Conservation (phyloP, 306 rosid genomes). For the Psophocarpus tetragonolobus region DNA sequence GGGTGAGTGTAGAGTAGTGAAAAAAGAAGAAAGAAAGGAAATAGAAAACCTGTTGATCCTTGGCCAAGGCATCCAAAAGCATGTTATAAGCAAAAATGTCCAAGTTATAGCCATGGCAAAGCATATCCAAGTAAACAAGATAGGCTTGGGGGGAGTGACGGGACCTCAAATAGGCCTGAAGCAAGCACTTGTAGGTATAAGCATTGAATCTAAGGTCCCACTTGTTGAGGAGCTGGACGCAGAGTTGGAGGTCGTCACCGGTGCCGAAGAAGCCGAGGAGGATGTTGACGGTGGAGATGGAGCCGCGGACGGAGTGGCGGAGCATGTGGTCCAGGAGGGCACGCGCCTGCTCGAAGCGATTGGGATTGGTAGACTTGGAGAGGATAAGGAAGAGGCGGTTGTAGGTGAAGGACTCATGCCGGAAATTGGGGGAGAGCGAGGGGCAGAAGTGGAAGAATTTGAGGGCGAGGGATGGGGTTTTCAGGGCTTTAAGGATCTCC, state of each 20-base stretch:
- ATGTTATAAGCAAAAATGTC: conserved; percentile 80
- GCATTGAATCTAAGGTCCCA: conserved; percentile 73
- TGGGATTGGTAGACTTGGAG: conserved; percentile 64
- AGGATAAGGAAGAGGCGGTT: conserved; percentile 80
- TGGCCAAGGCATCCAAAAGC: conserved; percentile 82
- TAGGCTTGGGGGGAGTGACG: conserved; percentile 54
- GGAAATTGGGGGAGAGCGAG: conserved; percentile 61
- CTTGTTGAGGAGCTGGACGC: conserved; percentile 64
- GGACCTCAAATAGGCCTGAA: conserved; percentile 81
- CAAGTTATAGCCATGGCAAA: conserved; percentile 54
- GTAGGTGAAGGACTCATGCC: conserved; percentile 74
- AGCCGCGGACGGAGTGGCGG: conserved; percentile 48
- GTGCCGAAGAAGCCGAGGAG: conserved; percentile 59
- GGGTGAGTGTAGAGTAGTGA: too few species aligned
- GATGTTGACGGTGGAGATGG: conserved; percentile 82
- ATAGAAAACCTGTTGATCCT: conserved; percentile 61
- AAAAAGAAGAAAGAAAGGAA: neutral
- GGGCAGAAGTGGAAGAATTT: conserved; percentile 79
- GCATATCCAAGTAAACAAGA: conserved; percentile 56
- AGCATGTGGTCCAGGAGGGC: conserved; percentile 65
- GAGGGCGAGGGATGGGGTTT: conserved; percentile 63
- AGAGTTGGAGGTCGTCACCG: conserved; percentile 56
- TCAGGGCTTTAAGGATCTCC: conserved; percentile 77
- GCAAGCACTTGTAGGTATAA: conserved; percentile 86
- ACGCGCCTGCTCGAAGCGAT: conserved; percentile 56